Evolutionary conservation across 768 basidiomycete species (phyloP).

Genomic region (Boletus tylopilopsis): DNA sequence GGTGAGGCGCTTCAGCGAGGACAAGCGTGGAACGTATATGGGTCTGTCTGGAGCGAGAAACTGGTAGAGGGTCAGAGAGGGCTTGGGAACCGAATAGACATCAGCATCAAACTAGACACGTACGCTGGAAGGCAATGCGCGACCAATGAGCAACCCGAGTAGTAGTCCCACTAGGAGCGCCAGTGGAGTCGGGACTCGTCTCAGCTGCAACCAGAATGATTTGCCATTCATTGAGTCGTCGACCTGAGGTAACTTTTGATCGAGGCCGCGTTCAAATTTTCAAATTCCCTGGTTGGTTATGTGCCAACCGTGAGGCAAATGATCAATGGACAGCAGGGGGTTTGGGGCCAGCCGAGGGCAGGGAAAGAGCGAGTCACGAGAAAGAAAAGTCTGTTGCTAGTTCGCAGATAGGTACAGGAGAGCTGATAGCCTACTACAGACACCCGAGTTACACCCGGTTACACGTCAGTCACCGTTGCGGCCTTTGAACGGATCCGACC

Average conservation of each 20-base stretch:
- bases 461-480: background rate
- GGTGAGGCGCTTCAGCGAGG: constrained; percentile 59
- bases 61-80: constrained; percentile 11
- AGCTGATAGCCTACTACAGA: no score
- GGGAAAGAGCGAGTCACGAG: background rate
- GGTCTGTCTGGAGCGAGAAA: constrained; percentile 40
- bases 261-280: background rate
- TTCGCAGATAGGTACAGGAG: no score
- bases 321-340: no score
- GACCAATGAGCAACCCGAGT: constrained; percentile 55
- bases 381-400: background rate
- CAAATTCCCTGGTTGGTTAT: no score
- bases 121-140: constrained; percentile 39
- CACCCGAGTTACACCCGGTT: no score
- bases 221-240: constrained; percentile 26
- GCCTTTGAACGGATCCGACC: background rate
- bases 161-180: constrained; percentile 61
- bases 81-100: background rate
- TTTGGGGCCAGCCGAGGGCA: no score
- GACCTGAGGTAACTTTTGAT: background rate
- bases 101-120: constrained; percentile 8
- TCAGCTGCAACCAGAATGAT: constrained; percentile 31
- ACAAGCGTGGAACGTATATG: constrained; percentile 43
- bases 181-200: constrained; percentile 49
- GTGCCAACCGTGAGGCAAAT: no score